A percentile compares a stretch with the other conserved stretches of the same genome.
These are phyloP conservation scores for Hexamita inflata DNA, from an alignment of 208 protist species.

Conservation along the genomic window DNA sequence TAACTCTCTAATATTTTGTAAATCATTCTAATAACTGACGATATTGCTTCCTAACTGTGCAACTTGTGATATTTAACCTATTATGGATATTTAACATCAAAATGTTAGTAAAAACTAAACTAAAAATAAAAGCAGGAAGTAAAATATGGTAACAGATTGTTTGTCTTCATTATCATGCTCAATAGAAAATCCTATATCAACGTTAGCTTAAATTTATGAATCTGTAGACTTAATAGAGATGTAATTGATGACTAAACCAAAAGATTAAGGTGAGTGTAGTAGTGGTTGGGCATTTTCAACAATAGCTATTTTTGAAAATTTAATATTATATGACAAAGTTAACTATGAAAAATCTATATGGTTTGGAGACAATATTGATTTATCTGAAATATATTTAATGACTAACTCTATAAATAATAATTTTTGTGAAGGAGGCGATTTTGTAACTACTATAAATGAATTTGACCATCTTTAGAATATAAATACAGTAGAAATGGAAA, in stretches of 20 bases:
- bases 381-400: neutral
- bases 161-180: too few species aligned
- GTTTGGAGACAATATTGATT: neutral
- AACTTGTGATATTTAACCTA: too few species aligned
- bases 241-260: slow-evolving; percentile 44
- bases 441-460: neutral
- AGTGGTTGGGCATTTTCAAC: slow-evolving; percentile 51
- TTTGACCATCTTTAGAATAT: neutral
- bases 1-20: too few species aligned
- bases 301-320: slow-evolving; percentile 40
- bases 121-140: too few species aligned
- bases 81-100: too few species aligned
- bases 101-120: too few species aligned
- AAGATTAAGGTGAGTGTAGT: slow-evolving; percentile 54
- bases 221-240: slow-evolving; percentile 49
- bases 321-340: slow-evolving; percentile 21
- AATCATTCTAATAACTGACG: too few species aligned
- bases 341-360: neutral
- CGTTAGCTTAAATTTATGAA: slow-evolving; percentile 32
- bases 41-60: too few species aligned
- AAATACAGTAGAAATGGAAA: slow-evolving; percentile 1
- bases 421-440: slow-evolving; percentile 6
- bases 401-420: neutral
- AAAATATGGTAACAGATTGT: too few species aligned
- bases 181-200: too few species aligned